Base-by-base conservation (phyloP, 1,139 yeast species). In the Suhomyces atakaporum region DNA sequence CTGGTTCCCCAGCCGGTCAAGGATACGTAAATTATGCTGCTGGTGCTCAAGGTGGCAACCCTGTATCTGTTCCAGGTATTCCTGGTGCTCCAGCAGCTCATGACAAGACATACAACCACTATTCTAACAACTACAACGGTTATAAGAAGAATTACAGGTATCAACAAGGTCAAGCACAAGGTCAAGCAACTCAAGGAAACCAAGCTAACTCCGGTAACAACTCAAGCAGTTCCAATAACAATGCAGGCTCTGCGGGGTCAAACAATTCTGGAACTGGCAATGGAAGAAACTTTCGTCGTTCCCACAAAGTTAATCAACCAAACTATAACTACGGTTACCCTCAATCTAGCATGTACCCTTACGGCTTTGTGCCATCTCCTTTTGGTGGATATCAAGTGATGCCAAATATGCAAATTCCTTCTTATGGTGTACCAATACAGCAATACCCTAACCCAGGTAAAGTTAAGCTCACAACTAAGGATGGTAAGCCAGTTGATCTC, bases 401-500 rank as follows among this genome's bases (percentile, higher is more conserved):
- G 44, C 50, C 50, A 4, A 40, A 43, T 35, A 45, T 49, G 50
- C 44, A 45, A 40, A 21, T 49, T 42, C 40, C 54, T 31, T 48
- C 48, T 41, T 33, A 46, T 26, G 45, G 45, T 21, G 38, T 36
- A n/a, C 43, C 44, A 18, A 45, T 40, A 27, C 48, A 40, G 10
- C 50, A 37, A 19, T 53, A 47, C 27, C 45, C 47, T 0, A 33
- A 42, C 9, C 46, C 57, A 3, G 30, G 45, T 2, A 57, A 56
- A 44, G 57, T 69, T 20, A 69, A 62, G 46, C 60, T 71, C 43
- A 69, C 76, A 35, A 73, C 69, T 40, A 69, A 66, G 48, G 75
- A 69, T 33, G 77, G 77, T n/a, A 69, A 63, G 43, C 70, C 62
- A 30, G 63, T 70, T 35, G 73, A 70, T 45, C 67, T 69, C 45